Percentiles rank a stretch among this genome's conserved stretches.
Conservation (phyloP, 495 filamentous ascomycete genomes). For the Thermochaetoides thermophila region DNA sequence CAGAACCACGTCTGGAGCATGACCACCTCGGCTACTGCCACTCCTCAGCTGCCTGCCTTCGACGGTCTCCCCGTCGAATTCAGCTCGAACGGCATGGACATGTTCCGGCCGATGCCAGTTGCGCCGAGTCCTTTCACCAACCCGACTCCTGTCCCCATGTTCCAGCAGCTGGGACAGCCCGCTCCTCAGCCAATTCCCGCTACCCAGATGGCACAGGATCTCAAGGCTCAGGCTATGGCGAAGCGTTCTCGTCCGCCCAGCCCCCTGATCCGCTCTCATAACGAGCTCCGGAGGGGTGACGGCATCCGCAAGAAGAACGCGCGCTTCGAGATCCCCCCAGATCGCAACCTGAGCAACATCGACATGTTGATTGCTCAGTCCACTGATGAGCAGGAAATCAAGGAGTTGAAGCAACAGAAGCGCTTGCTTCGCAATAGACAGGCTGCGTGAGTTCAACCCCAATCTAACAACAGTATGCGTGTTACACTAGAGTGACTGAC, state of each 20-base stretch:
- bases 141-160: slow-evolving; percentile 32
- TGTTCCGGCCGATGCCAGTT: slow-evolving; percentile 32
- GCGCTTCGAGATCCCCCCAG: slow-evolving; percentile 90
- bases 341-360: slow-evolving; percentile 87
- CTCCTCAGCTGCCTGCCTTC: slow-evolving; percentile 37
- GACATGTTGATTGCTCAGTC: slow-evolving; percentile 82
- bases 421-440: slow-evolving; percentile 86
- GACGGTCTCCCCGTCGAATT: slow-evolving; percentile 51
- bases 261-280: slow-evolving; percentile 63
- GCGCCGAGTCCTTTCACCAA: slow-evolving; percentile 41
- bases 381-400: slow-evolving; percentile 84
- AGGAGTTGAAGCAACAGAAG: slow-evolving; percentile 98
- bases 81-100: slow-evolving; percentile 29
- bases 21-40: slow-evolving; percentile 39
- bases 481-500: slow-evolving; percentile 29
- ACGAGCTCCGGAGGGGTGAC: slow-evolving; percentile 67
- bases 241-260: slow-evolving; percentile 58
- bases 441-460: slow-evolving; percentile 86
- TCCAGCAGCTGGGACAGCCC: slow-evolving; percentile 31
- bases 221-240: slow-evolving; percentile 46
- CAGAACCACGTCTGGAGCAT: slow-evolving; percentile 42
- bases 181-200: slow-evolving; percentile 28
- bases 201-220: slow-evolving; percentile 36
- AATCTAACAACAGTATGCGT: slow-evolving; percentile 8
- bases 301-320: slow-evolving; percentile 99